Evolutionary conservation across 164 flowering plant species (phyloP).

Genomic region (Macadamia integrifolia): DNA sequence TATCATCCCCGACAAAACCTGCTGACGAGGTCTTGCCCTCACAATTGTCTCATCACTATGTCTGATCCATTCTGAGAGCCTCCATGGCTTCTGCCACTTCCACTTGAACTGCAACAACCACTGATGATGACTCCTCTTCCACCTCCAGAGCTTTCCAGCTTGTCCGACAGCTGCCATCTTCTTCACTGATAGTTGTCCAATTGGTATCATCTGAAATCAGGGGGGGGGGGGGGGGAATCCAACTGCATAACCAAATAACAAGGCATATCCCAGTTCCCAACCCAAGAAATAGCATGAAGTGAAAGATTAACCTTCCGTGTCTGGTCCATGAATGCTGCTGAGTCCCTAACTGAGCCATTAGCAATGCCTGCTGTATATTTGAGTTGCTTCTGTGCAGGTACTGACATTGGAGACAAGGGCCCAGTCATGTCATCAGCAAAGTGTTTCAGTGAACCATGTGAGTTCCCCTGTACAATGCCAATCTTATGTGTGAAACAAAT

Average conservation of each 20-base stretch:
- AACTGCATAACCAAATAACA: background rate
- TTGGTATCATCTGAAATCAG: slow-evolving; percentile 70
- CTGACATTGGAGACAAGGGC: slow-evolving; percentile 63
- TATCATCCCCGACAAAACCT: slow-evolving; percentile 40
- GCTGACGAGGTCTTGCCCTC: slow-evolving; percentile 66
- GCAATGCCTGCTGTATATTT: slow-evolving; percentile 84
- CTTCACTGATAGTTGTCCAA: slow-evolving; percentile 69
- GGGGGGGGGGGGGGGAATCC: too few relatives aligned
- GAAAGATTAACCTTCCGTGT: slow-evolving; percentile 48
- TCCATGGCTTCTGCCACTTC: slow-evolving; percentile 99
- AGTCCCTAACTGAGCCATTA: slow-evolving; percentile 54
- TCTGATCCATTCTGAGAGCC: slow-evolving; percentile 90
- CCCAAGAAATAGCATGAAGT: background rate
- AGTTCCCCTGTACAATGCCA: slow-evolving; percentile 40
- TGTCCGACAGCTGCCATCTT: slow-evolving; percentile 66
- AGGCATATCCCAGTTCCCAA: slow-evolving; percentile 1
- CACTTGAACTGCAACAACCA: slow-evolving; percentile 95
- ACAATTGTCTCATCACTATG: slow-evolving; percentile 90
- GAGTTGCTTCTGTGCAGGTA: slow-evolving; percentile 86
- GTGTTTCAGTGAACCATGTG: slow-evolving; percentile 57
- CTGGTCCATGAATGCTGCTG: slow-evolving; percentile 53
- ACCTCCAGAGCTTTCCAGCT: slow-evolving; percentile 89
- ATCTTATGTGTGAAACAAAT: slow-evolving; percentile 11
- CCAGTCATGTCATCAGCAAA: slow-evolving; percentile 54
- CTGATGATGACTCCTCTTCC: slow-evolving; percentile 98